Evolutionary conservation across 1,284 basidiomycete species (phyloP), one percentile per base, ranked within the genome.

Genomic region (Ceratobasidium sp.): DNA sequence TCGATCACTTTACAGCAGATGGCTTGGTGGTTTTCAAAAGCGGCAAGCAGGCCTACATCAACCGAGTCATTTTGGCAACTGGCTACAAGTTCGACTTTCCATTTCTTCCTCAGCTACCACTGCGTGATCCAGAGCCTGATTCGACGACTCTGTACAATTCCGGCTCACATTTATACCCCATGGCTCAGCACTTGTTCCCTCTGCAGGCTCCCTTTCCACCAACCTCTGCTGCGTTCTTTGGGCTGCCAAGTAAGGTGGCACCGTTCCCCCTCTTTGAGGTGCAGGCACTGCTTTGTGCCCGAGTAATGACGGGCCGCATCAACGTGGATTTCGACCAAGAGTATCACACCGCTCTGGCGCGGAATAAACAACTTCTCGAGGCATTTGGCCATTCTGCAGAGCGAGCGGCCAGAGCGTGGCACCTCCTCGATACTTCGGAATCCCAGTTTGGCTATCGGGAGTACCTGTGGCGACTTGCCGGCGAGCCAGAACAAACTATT

Each of bases 231-330:
- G 89, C 87, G 1, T 92, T 94, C 81, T 82, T 92, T 68, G 88
- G 90, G 1, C 85, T 93, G 3, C 85, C 84, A 0, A 81, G 84
- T 34, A 83, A 82, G 34, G 86, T 91, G 22, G 84, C 84, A 0
- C 92, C 91, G 0, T 84, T 93, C 66, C 90, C 90, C 0, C 77
- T 91, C 0, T 84, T 88, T 56, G 91, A 93, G 79, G 88, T 86
- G 0, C 92, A 93, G 80, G 88, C 89, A 22, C 31, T 58, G 27
- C 69, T 72, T 31, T 58, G 46, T n/a, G 69, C 24, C 11, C 41
- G 69, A 22, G 24, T 62, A 14, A 72, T 72, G 58, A 16, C 43
- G 6, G 69, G 69, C 3, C 58, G 69, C 5, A 46, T 72, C 4
- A 8, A 14, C 19, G 11, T 72, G 11, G 69, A 72, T n/a, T 62